Evolutionary conservation across 106 monocot genomes (phyloP).

Genomic region (Allium fistulosum): DNA sequence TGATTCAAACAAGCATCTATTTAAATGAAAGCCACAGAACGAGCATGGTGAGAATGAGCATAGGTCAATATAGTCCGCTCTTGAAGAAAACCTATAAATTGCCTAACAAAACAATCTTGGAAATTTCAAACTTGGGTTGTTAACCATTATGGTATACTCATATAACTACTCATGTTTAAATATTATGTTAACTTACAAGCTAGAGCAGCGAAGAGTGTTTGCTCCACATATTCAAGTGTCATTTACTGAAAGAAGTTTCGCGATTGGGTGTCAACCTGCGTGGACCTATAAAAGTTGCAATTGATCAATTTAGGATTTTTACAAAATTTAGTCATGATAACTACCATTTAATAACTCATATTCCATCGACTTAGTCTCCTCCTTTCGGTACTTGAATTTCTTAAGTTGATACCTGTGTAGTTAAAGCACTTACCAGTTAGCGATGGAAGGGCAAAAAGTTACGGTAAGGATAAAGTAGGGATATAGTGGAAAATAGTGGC

Average conservation of each 20-base stretch:
- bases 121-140: neutral
- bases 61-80: conserved; percentile 30
- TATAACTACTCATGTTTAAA: no score
- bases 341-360: conserved; percentile 30
- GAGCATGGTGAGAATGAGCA: no score
- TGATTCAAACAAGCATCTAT: neutral
- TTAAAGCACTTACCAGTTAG: no score
- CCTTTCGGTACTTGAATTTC: conserved; percentile 28
- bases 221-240: conserved; percentile 43
- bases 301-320: neutral
- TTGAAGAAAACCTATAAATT: conserved; percentile 22
- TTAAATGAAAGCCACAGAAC: no score
- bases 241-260: conserved; percentile 34
- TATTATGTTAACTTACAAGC: conserved; percentile 19
- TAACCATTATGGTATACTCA: neutral
- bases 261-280: conserved; percentile 27
- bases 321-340: neutral
- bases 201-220: conserved; percentile 15
- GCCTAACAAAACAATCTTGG: conserved; percentile 32
- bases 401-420: no score
- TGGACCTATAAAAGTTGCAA: conserved; percentile 18
- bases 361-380: conserved; percentile 33
- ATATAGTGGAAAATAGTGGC: no score
- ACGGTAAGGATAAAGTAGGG: no score
- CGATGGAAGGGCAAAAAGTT: no score